Evolutionary conservation across 345 rosid genomes (phyloP).

Genomic region (Abelmoschus esculentus): DNA sequence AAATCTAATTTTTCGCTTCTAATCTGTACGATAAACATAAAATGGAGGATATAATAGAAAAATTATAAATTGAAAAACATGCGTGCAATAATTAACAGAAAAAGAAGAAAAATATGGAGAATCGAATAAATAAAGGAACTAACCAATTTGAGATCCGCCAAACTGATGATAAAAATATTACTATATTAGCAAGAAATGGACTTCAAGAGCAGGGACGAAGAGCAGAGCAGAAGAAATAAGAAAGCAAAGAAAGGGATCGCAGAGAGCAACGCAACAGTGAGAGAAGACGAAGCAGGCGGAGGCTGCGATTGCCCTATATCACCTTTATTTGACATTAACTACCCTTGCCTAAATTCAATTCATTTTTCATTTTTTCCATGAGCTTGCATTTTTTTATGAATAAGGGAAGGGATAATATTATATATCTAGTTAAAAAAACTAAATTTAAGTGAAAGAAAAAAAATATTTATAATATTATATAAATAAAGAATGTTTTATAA

Average conservation of each 20-base stretch:
- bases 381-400: too few species aligned
- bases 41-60: neutral
- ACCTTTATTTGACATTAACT: neutral
- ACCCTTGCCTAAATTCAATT: neutral
- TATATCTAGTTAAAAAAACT: too few species aligned
- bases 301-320: neutral
- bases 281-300: neutral
- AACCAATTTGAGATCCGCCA: conserved; percentile 4
- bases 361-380: too few species aligned
- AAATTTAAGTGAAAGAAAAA: too few species aligned
- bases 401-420: too few species aligned
- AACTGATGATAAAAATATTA: neutral
- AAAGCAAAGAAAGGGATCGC: neutral
- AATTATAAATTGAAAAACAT: neutral
- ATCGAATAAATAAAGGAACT: neutral
- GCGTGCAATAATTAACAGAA: neutral
- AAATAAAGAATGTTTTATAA: too few species aligned
- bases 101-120: neutral
- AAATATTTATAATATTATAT: too few species aligned
- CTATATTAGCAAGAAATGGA: neutral
- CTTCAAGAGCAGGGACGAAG: neutral
- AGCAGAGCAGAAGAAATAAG: neutral
- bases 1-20: neutral
- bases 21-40: neutral
- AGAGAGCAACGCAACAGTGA: neutral